Base-by-base conservation (phyloP, 169 alveolate genomes). In the Perkinsus olseni region DNA sequence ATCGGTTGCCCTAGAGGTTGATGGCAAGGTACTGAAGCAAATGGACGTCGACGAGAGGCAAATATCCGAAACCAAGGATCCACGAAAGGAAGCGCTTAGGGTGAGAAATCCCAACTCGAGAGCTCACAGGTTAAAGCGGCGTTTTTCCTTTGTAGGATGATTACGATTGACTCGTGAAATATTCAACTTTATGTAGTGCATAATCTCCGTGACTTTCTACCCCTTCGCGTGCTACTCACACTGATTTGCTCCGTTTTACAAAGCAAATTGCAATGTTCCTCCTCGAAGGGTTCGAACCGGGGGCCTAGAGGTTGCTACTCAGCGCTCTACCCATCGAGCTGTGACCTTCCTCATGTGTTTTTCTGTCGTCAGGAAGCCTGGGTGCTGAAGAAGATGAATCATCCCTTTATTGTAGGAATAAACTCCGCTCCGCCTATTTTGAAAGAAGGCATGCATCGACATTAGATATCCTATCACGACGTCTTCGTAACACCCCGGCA, bases 401-500 rank as follows among this genome's bases (percentile, higher is more conserved):
- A 97, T 93, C 97, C 97, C 0, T 96, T 96, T 94, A 97, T 96
- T 28, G 96, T 97, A 74, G 28, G 24, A 31, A 74, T 38, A 34
- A 36, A 0, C 91, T 36, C 24, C 39, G 38, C 31, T 38, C 39
- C 48, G 40, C 20, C 24, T 38, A 31, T 38, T 34, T 74, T 20
- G 21, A 40, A 3, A 6, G 21, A 6, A 40, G 3, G 50, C 50
- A 40, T 40, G 50, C 50, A 40, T 40, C 50, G 91, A 13, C 31
- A 0, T 8, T 74, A 38, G 38, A 38, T 74, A 13, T n/a, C 40
- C 38, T 97, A 95, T 92, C 94, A 93, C 91, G 97, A 96, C 48
- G 97, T 96, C 24, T 96, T 95, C 94, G 94, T 96, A 92, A 96
- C 97, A 17, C 93, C 94, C 91, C 95, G 93, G 20, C 97, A 97